Conservation (phyloP, 148 eudicot genomes). For the Fagopyrum esculentum region DNA sequence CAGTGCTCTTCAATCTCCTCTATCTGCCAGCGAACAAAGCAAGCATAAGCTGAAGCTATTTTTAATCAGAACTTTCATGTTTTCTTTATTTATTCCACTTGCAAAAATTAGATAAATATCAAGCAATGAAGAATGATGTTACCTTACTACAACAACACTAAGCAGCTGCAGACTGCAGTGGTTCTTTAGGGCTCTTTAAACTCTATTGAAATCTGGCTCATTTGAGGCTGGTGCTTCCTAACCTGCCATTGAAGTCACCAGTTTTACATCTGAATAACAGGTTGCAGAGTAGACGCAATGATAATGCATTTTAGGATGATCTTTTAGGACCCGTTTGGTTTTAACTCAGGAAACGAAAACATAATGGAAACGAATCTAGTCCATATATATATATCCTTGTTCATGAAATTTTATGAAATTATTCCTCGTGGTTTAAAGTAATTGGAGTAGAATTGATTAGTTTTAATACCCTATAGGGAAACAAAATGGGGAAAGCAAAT, state of each 20-base stretch:
- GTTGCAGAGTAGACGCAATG: not conserved
- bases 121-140: not conserved
- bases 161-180: slow-evolving; percentile 2
- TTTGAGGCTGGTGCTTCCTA: slow-evolving; percentile 52
- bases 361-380: no score
- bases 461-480: no score
- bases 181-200: slow-evolving; percentile 30
- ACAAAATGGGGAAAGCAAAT: no score
- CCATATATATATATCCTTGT: no score
- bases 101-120: not conserved
- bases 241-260: slow-evolving; percentile 25
- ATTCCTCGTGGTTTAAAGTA: no score
- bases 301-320: not conserved
- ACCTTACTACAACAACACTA: not conserved
- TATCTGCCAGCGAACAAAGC: not conserved
- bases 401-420: no score
- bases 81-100: not conserved
- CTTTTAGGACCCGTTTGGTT: not conserved
- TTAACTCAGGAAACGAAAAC: no score
- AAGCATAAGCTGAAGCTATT: not conserved
- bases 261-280: not conserved
- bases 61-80: not conserved
- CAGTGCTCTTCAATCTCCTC: no score
- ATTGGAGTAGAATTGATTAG: no score
- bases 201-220: slow-evolving; percentile 36